Percentiles rank a stretch among this genome's conserved stretches.
phyloP scores from a whole-genome alignment of 169 alveolate genomes.

The Babesia ovis region DNA sequence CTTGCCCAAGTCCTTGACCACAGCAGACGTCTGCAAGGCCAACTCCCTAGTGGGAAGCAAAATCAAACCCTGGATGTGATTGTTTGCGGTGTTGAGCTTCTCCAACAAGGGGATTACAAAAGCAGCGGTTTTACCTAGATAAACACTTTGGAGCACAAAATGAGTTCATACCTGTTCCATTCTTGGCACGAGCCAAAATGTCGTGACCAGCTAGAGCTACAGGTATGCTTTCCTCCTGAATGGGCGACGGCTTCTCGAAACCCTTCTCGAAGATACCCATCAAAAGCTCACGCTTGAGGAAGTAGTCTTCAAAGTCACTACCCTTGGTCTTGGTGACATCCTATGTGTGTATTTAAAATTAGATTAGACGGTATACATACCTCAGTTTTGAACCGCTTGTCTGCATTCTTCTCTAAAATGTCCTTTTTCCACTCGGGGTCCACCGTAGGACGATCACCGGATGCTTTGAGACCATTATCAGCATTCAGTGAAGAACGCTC shows the following conservation, averaged over 20 bases:
- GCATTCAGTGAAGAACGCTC: neutral
- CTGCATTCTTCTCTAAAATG: slow-evolving; percentile 64
- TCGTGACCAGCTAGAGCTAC: slow-evolving; percentile 94
- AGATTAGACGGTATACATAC: slow-evolving; percentile 36
- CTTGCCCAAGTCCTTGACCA: slow-evolving; percentile 95
- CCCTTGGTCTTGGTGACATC: slow-evolving; percentile 99
- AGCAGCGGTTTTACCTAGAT: slow-evolving; percentile 94
- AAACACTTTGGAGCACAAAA: neutral
- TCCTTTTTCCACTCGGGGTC: slow-evolving; percentile 68
- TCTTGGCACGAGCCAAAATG: slow-evolving; percentile 98
- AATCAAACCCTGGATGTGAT: slow-evolving; percentile 84
- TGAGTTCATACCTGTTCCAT: slow-evolving; percentile 92
- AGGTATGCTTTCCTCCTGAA: slow-evolving; percentile 98
- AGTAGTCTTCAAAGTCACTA: slow-evolving; percentile 96
- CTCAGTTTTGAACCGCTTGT: slow-evolving; percentile 66
- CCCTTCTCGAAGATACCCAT: slow-evolving; percentile 98
- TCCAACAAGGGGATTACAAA: slow-evolving; percentile 97
- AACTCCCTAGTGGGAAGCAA: slow-evolving; percentile 97
- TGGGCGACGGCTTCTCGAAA: slow-evolving; percentile 97
- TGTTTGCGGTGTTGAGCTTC: slow-evolving; percentile 70
- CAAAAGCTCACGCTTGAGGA: slow-evolving; percentile 91
- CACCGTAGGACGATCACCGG: slow-evolving; percentile 28
- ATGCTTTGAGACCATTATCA: neutral
- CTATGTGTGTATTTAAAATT: slow-evolving; percentile 69
- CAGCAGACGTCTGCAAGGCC: slow-evolving; percentile 94